Percentiles rank a stretch among this genome's conserved stretches.
These are phyloP conservation scores for Suaeda aralocaspica DNA, from an alignment of 148 eudicot species.

Conservation along the genomic window DNA sequence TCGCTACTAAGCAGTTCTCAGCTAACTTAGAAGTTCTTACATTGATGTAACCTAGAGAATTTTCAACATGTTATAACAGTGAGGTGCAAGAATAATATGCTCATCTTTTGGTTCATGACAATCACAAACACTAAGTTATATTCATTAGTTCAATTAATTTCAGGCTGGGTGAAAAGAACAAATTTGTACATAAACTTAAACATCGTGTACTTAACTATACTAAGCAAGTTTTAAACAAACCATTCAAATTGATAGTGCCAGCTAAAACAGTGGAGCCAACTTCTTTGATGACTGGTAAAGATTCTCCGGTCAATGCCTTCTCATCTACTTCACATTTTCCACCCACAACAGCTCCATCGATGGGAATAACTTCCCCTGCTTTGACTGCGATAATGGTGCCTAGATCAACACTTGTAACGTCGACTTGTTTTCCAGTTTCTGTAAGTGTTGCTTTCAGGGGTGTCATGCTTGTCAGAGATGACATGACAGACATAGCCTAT, in stretches of 20 bases:
- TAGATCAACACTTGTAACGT: slow-evolving; percentile 24
- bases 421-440: slow-evolving; percentile 35
- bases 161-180: not conserved
- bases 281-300: slow-evolving; percentile 42
- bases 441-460: slow-evolving; percentile 39
- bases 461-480: slow-evolving; percentile 36
- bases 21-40: slow-evolving; percentile 31
- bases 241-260: slow-evolving; percentile 40
- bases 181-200: not conserved
- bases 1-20: slow-evolving; percentile 35
- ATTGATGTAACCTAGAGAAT: slow-evolving; percentile 29
- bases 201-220: not conserved
- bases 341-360: slow-evolving; percentile 35
- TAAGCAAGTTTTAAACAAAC: slow-evolving; percentile 14
- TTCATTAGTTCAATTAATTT: too few species aligned
- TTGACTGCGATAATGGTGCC: slow-evolving; percentile 33
- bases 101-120: not conserved
- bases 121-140: too few species aligned
- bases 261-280: slow-evolving; percentile 43
- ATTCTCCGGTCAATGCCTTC: slow-evolving; percentile 50
- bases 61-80: not conserved
- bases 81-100: not conserved
- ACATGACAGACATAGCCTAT: slow-evolving; percentile 42
- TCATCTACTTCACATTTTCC: slow-evolving; percentile 44
- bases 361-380: slow-evolving; percentile 41